Evolutionary conservation across 331 rosid species (phyloP), one percentile per base, ranked within the genome.

Genomic region (Acacia pycnantha): DNA sequence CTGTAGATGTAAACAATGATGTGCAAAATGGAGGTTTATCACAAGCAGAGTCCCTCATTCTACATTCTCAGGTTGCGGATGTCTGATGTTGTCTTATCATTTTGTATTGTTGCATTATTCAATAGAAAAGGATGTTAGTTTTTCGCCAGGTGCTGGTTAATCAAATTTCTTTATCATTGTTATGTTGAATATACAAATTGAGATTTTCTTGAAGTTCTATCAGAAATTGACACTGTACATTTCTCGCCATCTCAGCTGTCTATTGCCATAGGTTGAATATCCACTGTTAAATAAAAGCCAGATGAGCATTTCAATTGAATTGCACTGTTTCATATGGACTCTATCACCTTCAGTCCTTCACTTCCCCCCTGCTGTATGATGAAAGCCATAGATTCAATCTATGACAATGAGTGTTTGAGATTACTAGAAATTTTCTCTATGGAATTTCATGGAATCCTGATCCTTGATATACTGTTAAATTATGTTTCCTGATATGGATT

Each of bases 11-110:
- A 10, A 75, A 73, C 77, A 83, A 85, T 26, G 88, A 83, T 54
- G 62, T 54, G 37, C 90, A 87, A 88, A 89, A 81, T 67, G 93
- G 76, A 81, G 97, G 84, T 29, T 81, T 85, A 68, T 66, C 81
- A 2, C 94, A 85, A 35, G 98, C 89, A 18, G 91, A 92, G 75
- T 79, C 92, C 48, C 73, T 90, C 53, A n/a, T 89, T 67, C 81
- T 35, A 51, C 75, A 68, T 77, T 89, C 97, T 58, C 90, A 95
- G 98, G 99, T 95, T 33, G 54, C 35, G 46, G 58, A 29, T 50
- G 8, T 70, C 72, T 81, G 54, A 6, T 77, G 33, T 31, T 78
- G 53, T 40, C 79, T 64, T 35, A 15, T 44, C 29, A 51, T 84
- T 59, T 75, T 16, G 9, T 72, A 18, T 67, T 67, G 61, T 53